Conservation (phyloP, 2,329 filamentous ascomycete species). For the Madurella fahalii region DNA sequence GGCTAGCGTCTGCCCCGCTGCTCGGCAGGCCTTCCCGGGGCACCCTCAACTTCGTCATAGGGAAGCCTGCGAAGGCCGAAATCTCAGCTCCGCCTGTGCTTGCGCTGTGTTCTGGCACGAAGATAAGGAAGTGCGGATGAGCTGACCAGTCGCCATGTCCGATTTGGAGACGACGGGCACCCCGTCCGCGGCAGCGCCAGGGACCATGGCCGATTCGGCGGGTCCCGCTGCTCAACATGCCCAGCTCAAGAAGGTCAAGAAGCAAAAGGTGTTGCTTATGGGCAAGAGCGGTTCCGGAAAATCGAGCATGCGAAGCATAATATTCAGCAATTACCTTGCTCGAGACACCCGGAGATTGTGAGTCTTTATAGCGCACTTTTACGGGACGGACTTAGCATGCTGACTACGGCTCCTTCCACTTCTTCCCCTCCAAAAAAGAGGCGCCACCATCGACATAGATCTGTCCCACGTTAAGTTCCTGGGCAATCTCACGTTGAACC, state of each 20-base stretch:
- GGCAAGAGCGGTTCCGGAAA: slow-evolving; percentile 97
- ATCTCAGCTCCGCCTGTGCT: not conserved
- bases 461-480: slow-evolving; percentile 98
- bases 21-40: not conserved
- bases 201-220: not conserved
- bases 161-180: slow-evolving; percentile 17
- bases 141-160: slow-evolving; percentile 19
- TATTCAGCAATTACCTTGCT: slow-evolving; percentile 98
- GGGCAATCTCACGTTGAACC: slow-evolving; percentile 91
- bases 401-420: not conserved
- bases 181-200: not conserved
- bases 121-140: slow-evolving; percentile 6
- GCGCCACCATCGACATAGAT: slow-evolving; percentile 97
- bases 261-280: slow-evolving; percentile 85
- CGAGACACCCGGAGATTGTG: slow-evolving; percentile 84
- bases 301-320: slow-evolving; percentile 97
- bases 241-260: slow-evolving; percentile 63
- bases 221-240: slow-evolving; percentile 8
- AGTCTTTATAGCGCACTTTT: slow-evolving; percentile 25
- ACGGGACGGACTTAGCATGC: not conserved
- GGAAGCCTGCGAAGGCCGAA: too few relatives aligned
- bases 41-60: not conserved
- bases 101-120: not conserved
- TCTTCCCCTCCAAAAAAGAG: slow-evolving; percentile 38
- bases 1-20: not conserved